A percentile compares a stretch with the other conserved stretches of the same genome.
These are phyloP conservation scores for Hyparrhenia diplandra DNA, from an alignment of 176 grass and related monocot species.

Conservation along the genomic window DNA sequence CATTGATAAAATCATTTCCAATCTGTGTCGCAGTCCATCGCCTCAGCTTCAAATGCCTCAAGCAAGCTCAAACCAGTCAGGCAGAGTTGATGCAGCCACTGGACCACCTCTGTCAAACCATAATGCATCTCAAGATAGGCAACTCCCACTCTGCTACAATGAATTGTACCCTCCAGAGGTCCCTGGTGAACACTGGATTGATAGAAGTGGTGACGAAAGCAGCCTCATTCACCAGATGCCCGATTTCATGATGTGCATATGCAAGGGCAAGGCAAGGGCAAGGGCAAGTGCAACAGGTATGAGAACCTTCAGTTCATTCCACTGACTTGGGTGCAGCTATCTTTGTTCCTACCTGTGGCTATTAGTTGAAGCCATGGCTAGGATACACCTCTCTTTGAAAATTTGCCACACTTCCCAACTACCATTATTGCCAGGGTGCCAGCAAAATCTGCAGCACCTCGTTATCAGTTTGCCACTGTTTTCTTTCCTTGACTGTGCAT, in stretches of 20 bases:
- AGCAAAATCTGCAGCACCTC: background rate
- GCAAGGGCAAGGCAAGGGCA: constrained; percentile 4
- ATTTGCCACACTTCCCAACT: background rate
- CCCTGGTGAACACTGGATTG: background rate
- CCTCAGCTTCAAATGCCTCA: constrained; percentile 7
- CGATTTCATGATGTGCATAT: background rate
- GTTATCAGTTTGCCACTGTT: background rate
- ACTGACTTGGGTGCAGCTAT: background rate
- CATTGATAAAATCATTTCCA: constrained; percentile 22
- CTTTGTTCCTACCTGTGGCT: background rate
- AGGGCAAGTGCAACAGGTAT: constrained; percentile 16
- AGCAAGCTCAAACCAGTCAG: constrained; percentile 15
- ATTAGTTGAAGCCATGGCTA: background rate
- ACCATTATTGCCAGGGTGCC: background rate
- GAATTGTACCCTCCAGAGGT: constrained; percentile 14
- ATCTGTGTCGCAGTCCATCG: constrained; percentile 19
- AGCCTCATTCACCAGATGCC: constrained; percentile 16
- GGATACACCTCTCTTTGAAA: background rate
- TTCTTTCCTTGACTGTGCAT: background rate
- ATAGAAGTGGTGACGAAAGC: constrained; percentile 20
- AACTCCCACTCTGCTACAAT: background rate
- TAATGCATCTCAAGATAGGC: background rate
- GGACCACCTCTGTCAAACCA: constrained; percentile 7
- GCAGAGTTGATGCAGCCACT: background rate
- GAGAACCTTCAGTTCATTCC: background rate